Percentiles rank a stretch among this genome's conserved stretches.
These are phyloP conservation scores for Cyanidiococcus yangmingshanensis DNA, from an alignment of 23 red algal species.

Conservation along the genomic window DNA sequence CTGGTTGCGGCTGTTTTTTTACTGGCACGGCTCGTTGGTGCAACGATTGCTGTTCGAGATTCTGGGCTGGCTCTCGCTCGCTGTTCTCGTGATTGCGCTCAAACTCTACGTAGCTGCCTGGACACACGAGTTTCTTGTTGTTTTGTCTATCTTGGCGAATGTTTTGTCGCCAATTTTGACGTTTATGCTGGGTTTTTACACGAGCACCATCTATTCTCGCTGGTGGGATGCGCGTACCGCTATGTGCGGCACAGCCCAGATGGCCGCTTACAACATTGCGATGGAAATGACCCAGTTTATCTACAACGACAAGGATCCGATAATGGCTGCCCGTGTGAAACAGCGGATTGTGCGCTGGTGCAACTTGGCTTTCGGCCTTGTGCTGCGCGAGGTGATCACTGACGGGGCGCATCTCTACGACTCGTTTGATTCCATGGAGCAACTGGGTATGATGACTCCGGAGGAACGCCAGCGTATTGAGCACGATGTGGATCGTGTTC, in stretches of 20 bases:
- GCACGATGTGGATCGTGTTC: conserved; percentile 9
- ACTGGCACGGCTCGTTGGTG: conserved; percentile 18
- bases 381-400: neutral
- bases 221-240: conserved; percentile 10
- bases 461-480: neutral
- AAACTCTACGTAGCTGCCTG: conserved; percentile 3
- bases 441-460: neutral
- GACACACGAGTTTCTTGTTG: neutral
- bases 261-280: conserved; percentile 17
- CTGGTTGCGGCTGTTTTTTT: conserved; percentile 14
- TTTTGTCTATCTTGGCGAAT: conserved; percentile 2
- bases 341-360: conserved; percentile 17
- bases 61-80: neutral
- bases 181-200: conserved; percentile 25
- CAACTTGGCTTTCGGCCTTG: neutral
- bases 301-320: conserved; percentile 17
- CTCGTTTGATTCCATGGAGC: conserved; percentile 6
- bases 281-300: conserved; percentile 21
- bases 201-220: conserved; percentile 17
- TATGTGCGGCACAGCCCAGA: conserved; percentile 11
- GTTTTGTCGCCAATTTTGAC: conserved; percentile 1
- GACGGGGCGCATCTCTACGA: conserved; percentile 2
- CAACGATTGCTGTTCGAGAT: conserved; percentile 18
- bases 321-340: conserved; percentile 1
- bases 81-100: conserved; percentile 14